phyloP scores from a whole-genome alignment of 257 asterid genomes.

The Gentiana macrophylla region DNA sequence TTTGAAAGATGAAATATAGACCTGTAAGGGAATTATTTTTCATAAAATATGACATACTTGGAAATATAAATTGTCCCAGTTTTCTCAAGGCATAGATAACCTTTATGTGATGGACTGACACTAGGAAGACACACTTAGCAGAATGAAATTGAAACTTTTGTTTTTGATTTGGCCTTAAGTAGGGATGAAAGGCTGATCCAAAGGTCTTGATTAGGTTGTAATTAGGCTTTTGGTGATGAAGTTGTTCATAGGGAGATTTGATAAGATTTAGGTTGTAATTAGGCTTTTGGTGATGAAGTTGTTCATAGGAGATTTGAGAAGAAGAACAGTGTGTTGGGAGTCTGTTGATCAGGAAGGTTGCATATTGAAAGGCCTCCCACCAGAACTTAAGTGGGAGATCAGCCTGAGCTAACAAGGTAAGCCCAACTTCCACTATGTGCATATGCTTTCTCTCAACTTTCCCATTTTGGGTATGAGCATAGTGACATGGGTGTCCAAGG shows the following conservation, averaged over 20 bases:
- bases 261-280: not conserved
- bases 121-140: not conserved
- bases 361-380: not conserved
- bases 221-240: not conserved
- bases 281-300: no score
- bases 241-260: no score
- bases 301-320: no score
- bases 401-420: no score
- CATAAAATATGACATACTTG: not conserved
- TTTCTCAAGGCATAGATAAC: not conserved
- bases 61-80: not conserved
- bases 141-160: not conserved
- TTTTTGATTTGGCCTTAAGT: not conserved
- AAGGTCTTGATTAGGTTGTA: not conserved
- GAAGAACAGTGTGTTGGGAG: not conserved
- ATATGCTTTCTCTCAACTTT: no score
- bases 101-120: not conserved
- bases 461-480: not conserved
- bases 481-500: not conserved
- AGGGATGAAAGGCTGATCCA: not conserved
- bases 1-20: not conserved
- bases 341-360: not conserved
- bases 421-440: no score
- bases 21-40: not conserved
- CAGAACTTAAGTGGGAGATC: not conserved